Evolutionary conservation across 176 grass and related monocot species (phyloP).

Genomic region (Paspalum vaginatum): DNA sequence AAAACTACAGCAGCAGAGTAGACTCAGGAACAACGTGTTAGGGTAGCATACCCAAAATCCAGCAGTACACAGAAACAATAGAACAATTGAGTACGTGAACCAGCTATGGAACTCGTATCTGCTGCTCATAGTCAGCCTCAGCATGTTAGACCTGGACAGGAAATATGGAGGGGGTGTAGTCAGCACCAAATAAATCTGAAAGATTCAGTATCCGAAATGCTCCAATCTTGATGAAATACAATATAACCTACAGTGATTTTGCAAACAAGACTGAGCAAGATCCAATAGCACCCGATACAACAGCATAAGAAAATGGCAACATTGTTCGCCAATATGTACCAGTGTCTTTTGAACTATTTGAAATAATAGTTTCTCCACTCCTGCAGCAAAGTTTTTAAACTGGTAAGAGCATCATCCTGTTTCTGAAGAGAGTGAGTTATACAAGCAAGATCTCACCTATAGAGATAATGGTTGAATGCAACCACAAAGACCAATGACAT

Average conservation of each 20-base stretch:
- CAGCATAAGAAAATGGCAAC: slow-evolving; percentile 96
- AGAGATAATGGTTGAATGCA: slow-evolving; percentile 88
- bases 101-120: slow-evolving; percentile 91
- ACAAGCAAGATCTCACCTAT: slow-evolving; percentile 64
- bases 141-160: slow-evolving; percentile 84
- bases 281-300: slow-evolving; percentile 92
- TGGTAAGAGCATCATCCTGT: slow-evolving; percentile 16
- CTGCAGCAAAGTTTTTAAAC: slow-evolving; percentile 54
- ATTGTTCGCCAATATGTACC: slow-evolving; percentile 73
- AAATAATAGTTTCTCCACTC: slow-evolving; percentile 73
- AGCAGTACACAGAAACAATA: slow-evolving; percentile 86
- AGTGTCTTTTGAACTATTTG: slow-evolving; percentile 57
- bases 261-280: slow-evolving; percentile 99
- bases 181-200: slow-evolving; percentile 28
- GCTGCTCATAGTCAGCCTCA: slow-evolving; percentile 90
- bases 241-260: slow-evolving; percentile 87
- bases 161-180: slow-evolving; percentile 16
- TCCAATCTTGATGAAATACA: slow-evolving; percentile 33
- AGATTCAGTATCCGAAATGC: background rate
- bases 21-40: slow-evolving; percentile 23
- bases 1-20: background rate
- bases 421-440: slow-evolving; percentile 14
- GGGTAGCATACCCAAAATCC: slow-evolving; percentile 92
- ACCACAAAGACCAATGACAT: slow-evolving; percentile 79
- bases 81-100: slow-evolving; percentile 91